Evolutionary conservation across 768 basidiomycete genomes (phyloP).

Genomic region (Lanmaoa pseudosensibilis): DNA sequence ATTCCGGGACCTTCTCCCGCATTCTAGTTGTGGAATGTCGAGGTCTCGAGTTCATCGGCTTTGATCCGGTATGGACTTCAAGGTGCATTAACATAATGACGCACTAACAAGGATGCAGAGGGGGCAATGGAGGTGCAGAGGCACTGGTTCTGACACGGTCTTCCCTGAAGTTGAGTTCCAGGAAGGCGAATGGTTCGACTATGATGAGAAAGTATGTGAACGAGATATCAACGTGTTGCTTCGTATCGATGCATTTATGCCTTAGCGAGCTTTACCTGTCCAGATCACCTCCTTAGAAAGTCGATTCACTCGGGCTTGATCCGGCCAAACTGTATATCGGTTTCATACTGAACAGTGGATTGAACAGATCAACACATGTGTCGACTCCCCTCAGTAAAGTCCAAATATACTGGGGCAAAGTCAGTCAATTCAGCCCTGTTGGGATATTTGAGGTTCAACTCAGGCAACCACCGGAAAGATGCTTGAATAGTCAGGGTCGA

Average conservation of each 20-base stretch:
- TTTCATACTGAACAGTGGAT: background rate
- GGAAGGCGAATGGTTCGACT: constrained; percentile 73
- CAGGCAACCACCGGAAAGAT: background rate
- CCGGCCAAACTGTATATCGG: too few relatives aligned
- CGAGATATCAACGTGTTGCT: too few relatives aligned
- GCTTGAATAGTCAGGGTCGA: background rate
- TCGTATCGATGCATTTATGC: background rate
- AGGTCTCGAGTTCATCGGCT: constrained; percentile 78
- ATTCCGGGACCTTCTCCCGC: constrained; percentile 58
- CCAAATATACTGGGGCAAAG: background rate
- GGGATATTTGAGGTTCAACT: background rate
- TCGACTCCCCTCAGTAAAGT: background rate
- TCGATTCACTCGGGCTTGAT: constrained; percentile 64
- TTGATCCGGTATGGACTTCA: constrained; percentile 62
- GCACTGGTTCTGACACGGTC: constrained; percentile 49
- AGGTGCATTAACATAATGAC: background rate
- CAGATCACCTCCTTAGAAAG: constrained; percentile 67
- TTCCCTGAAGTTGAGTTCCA: constrained; percentile 63
- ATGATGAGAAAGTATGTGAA: constrained; percentile 77
- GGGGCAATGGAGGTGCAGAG: constrained; percentile 76
- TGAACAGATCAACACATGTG: background rate
- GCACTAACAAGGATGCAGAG: constrained; percentile 38
- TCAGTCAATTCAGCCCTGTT: background rate
- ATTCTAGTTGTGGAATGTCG: constrained; percentile 80
- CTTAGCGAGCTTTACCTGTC: constrained; percentile 62